phyloP scores from a whole-genome alignment of 495 filamentous ascomycete species.

The Aspergillus sparsus region DNA sequence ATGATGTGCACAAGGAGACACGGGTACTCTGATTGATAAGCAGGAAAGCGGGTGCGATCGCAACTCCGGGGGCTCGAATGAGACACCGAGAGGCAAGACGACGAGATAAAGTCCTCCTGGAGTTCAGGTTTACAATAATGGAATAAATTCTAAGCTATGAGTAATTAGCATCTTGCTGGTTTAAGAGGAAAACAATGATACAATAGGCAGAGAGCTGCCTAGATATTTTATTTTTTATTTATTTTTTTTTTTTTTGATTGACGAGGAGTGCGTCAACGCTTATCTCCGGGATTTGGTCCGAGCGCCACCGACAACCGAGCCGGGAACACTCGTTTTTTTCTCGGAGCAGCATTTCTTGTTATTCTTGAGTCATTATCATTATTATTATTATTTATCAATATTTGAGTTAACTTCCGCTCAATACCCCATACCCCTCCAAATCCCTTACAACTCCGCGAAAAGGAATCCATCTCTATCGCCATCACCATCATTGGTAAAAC shows the following conservation, averaged over 20 bases:
- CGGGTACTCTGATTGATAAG: slow-evolving; percentile 32
- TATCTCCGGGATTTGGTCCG: slow-evolving; percentile 30
- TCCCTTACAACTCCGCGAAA: not conserved
- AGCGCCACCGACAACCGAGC: slow-evolving; percentile 31
- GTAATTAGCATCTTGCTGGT: too few relatives aligned
- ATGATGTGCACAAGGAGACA: slow-evolving; percentile 6
- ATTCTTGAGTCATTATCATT: slow-evolving; percentile 13
- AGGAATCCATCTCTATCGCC: not conserved
- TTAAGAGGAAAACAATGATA: too few relatives aligned
- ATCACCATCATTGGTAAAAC: too few relatives aligned
- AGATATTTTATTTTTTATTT: not conserved
- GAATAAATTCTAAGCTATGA: not conserved
- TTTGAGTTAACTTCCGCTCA: not conserved
- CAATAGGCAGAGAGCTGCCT: too few relatives aligned
- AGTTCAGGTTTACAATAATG: not conserved
- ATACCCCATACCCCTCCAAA: slow-evolving; percentile 4
- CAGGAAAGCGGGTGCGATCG: slow-evolving; percentile 15
- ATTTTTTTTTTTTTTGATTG: not conserved
- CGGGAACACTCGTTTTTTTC: slow-evolving; percentile 25
- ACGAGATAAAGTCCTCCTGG: not conserved
- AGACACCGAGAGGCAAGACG: not conserved
- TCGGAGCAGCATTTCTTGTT: slow-evolving; percentile 16
- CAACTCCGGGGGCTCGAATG: not conserved
- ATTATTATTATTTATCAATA: not conserved
- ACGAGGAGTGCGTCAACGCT: slow-evolving; percentile 9